These are phyloP conservation scores for Colletotrichum graminicola DNA, from an alignment of 2,329 filamentous ascomycete species.

Conservation along the genomic window DNA sequence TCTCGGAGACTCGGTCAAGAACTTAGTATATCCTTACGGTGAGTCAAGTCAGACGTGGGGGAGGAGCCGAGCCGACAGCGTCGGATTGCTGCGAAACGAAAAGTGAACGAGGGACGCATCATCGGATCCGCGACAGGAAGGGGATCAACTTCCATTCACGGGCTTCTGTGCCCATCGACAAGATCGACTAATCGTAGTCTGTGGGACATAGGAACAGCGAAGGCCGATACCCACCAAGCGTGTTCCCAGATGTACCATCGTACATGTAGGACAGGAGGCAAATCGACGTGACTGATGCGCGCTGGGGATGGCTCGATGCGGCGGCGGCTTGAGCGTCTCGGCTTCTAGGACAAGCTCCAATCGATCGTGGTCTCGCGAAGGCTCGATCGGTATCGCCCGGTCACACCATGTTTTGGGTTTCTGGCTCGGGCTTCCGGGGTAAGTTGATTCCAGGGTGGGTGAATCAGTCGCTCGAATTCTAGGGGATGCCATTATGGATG, in stretches of 20 bases:
- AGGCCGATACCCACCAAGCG: slow-evolving; percentile 13
- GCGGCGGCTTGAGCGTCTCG: slow-evolving; percentile 8
- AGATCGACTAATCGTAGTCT: background rate
- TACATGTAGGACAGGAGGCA: slow-evolving; percentile 29
- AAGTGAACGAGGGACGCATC: slow-evolving; percentile 29
- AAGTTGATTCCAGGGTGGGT: slow-evolving; percentile 13
- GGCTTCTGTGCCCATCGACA: slow-evolving; percentile 5
- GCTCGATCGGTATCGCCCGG: slow-evolving; percentile 27
- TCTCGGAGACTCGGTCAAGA: slow-evolving; percentile 32
- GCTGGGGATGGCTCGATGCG: slow-evolving; percentile 33
- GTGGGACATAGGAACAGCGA: slow-evolving; percentile 1
- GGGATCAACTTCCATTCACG: slow-evolving; percentile 16
- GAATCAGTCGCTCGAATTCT: slow-evolving; percentile 30
- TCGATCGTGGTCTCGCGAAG: slow-evolving; percentile 22
- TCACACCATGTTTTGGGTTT: slow-evolving; percentile 11
- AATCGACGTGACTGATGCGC: slow-evolving; percentile 34
- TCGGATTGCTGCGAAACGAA: slow-evolving; percentile 23
- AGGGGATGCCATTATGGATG: slow-evolving; percentile 12
- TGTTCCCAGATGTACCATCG: background rate
- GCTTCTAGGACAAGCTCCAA: background rate
- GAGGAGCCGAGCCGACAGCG: slow-evolving; percentile 6
- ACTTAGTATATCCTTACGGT: background rate
- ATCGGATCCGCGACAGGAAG: slow-evolving; percentile 29
- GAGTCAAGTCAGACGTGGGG: slow-evolving; percentile 29
- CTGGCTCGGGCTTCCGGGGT: slow-evolving; percentile 11